Base-by-base conservation (phyloP, 176 grass and related monocot genomes). In the Carex kokanica region DNA sequence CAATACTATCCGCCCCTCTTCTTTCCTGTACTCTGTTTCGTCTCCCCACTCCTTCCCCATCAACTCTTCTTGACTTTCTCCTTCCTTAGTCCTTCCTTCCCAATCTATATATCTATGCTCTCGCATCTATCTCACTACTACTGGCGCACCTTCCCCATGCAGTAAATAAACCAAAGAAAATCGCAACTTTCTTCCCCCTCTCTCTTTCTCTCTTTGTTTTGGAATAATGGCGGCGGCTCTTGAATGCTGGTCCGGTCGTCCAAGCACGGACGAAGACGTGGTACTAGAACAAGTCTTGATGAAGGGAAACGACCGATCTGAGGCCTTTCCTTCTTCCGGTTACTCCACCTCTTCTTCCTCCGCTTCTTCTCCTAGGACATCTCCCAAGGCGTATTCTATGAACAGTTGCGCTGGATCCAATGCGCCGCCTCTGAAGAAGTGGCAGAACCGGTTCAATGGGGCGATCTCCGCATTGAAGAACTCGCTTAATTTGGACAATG, bases 201-300 rank as follows among this genome's bases (percentile, higher is more conserved):
- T 47, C 18, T 47, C 27, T n/a, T 20, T 59, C 3, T 18, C 55
- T 61, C 5, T 78, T 29, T 81, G 27, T 47, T 49, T 53, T 56
- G 31, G 8, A 64, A 74, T 29, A 47, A 98, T 99, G 97, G 97
- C 93, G 43, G 93, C 97, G 71, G 93, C 97, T 83, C 81, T 99
- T 24, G 97, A 99, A 88, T 99, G 97, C 92, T 96, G 97, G 97
- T 96, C 97, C 27, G 97, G 97, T 15, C 84, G 97, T 18, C 97
- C 97, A 14, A 99, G 97, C 80, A 99, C 97, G 13, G 97, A 99
- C 83, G 97, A 99, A 88, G 97, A 99, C 70, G 86, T 96, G 91
- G 93, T 93, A 8, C 45, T 82, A 84, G 97, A 99, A 89, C 97
- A 99, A 63, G 97, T 99, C 27, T 91, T 99, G 65, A 99, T 99